Evolutionary conservation across 306 rosid genomes (phyloP), one percentile per base, ranked within the genome.

Genomic region (Vigna unguiculata): DNA sequence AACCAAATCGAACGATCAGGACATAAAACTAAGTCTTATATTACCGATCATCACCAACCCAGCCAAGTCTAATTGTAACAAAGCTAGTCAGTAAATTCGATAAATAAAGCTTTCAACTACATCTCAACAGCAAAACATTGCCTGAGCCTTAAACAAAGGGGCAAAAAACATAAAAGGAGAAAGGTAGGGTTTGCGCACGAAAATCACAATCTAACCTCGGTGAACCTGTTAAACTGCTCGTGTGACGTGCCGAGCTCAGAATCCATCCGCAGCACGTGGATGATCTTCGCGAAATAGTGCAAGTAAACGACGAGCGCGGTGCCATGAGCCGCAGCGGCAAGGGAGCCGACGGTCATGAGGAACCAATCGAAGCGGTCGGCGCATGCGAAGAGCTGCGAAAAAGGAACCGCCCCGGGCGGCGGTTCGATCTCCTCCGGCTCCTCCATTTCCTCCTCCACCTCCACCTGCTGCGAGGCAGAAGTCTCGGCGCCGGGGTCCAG

Each of bases 251-350:
- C 45, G 0, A 53, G 59, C 21, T 2, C 20, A 14, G 41, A 74
- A 19, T 15, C 69, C 69, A 86, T 25, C 81, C 58, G 72, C n/a
- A 83, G 83, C 65, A 91, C 85, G 21, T 96, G 92, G 62, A 96
- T 80, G 47, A 96, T 93, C 88, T 93, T 91, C 88, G 98, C 98
- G 62, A 96, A 96, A 88, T 84, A 96, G 80, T 96, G 99, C 76
- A 96, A 87, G 84, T 96, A 96, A 40, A 96, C 97, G 6, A 96
- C 93, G 36, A 96, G 89, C 6, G 99, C 99, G 12, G 99, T 90
- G 11, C 99, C 99, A 52, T 96, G 99, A 14, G 97, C 99, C 0
- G 99, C 99, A 7, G 99, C 99, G 7, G 98, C 99, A 11, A 92
- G 7, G 25, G 99, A 92, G 24, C 99, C 99, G 1, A 91, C 86